A percentile compares a stretch with the other conserved stretches of the same genome.
phyloP scores from a whole-genome alignment of 2,329 filamentous ascomycete genomes.

The Exophiala dermatitidis region DNA sequence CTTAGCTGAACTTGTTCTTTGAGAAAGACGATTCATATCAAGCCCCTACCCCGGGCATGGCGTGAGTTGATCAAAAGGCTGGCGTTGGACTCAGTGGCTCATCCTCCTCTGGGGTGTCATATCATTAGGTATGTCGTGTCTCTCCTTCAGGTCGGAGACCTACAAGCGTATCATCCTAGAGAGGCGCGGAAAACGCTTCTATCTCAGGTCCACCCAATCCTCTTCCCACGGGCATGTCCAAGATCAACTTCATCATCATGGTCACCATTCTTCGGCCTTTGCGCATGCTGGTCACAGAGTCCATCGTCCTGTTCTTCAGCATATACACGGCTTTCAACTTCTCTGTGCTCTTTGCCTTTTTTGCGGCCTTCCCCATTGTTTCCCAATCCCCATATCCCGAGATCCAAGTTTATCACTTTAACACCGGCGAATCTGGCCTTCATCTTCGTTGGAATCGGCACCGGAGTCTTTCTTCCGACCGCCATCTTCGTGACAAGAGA shows the following conservation, averaged over 20 bases:
- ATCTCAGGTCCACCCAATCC: slow-evolving; percentile 58
- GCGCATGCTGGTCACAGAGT: slow-evolving; percentile 59
- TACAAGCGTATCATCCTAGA: slow-evolving; percentile 62
- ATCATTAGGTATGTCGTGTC: slow-evolving; percentile 50
- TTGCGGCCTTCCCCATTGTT: slow-evolving; percentile 77
- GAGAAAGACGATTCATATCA: no score
- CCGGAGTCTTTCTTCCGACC: slow-evolving; percentile 55
- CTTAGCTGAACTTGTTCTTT: no score
- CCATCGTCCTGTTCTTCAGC: slow-evolving; percentile 60
- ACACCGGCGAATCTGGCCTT: slow-evolving; percentile 63
- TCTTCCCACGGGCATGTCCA: slow-evolving; percentile 56
- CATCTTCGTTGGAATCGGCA: slow-evolving; percentile 73
- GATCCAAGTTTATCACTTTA: slow-evolving; percentile 57
- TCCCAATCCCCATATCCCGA: slow-evolving; percentile 48
- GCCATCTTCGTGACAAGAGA: slow-evolving; percentile 25
- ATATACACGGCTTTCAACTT: slow-evolving; percentile 72
- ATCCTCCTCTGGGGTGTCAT: slow-evolving; percentile 57
- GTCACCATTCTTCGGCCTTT: slow-evolving; percentile 48
- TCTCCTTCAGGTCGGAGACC: slow-evolving; percentile 52
- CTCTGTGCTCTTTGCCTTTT: slow-evolving; percentile 72
- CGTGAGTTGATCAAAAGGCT: no score
- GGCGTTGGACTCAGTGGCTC: slow-evolving; percentile 68
- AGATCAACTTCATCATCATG: slow-evolving; percentile 33
- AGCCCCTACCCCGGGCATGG: no score
- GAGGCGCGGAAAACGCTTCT: slow-evolving; percentile 46